Base-by-base conservation (phyloP, 108 stramenopile species). In the Cyclotella kingstonii region DNA sequence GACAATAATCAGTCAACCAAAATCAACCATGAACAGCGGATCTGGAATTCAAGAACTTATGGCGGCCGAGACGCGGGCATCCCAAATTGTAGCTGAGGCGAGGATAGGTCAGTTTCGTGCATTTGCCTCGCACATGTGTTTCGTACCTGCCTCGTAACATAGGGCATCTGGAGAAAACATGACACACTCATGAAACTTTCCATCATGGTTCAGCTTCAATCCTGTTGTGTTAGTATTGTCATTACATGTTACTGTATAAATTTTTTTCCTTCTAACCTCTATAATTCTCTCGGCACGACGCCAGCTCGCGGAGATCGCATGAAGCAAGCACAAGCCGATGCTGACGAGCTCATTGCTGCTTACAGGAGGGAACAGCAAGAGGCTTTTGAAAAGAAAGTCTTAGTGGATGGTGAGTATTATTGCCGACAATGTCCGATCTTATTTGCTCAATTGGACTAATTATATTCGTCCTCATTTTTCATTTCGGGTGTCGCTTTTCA, bases 11-110 rank as follows among this genome's bases (percentile, higher is more conserved):
- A 14, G 39, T 22, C 15, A 66, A 40, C 34, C n/a, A 40, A 12
- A 9, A 59, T 15, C 30, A 60, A 90, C 62, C 66, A 90, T 86
- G 89, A 78, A 81, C 63, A 85, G 82, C 41, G 89, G 93, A 78
- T 76, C 90, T 27, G 93, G 93, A 81, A 95, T 95, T 74, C 86
- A 91, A 80, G 93, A 95, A 66, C 85, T 95, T 56, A 95, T 91
- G 93, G 90, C 90, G 45, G 93, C 93, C 35, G 93, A 95, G 62
- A 95, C 90, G 60, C 88, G 93, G 47, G 93, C 93, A 67, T 91
- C 90, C 46, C 93, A 95, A 78, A 95, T 95, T 77, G 93, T 95
- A 23, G 93, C 93, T 12, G 93, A 95, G 85, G 93, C 93, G 9
- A 89, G 93, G 75, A 89, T 91, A 76, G 93, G 93, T 93, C 57